phyloP scores from a whole-genome alignment of 768 basidiomycete species.

The Termitomyces sp. region DNA sequence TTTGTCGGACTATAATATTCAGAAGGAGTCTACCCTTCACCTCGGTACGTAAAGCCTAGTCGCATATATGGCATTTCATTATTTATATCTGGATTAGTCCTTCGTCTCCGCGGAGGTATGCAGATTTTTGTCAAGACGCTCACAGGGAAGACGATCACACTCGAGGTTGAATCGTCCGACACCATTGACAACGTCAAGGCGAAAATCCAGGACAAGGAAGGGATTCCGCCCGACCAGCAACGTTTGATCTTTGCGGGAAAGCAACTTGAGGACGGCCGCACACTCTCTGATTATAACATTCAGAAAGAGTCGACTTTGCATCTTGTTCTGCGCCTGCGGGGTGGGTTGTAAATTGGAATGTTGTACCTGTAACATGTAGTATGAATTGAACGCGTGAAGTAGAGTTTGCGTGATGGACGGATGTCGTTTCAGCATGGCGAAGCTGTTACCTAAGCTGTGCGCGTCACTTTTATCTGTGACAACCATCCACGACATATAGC shows the following conservation, averaged over 20 bases:
- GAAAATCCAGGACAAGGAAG: conserved; percentile 18
- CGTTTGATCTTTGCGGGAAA: conserved; percentile 17
- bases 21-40: conserved; percentile 64
- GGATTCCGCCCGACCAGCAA: conserved; percentile 17
- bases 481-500: conserved; percentile 8
- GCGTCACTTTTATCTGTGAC: conserved; percentile 16
- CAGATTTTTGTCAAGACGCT: conserved; percentile 20
- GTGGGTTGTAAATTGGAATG: conserved; percentile 22
- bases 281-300: conserved; percentile 18
- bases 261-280: conserved; percentile 17
- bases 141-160: conserved; percentile 16
- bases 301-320: conserved; percentile 18
- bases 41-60: conserved; percentile 14
- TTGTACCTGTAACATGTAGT: conserved; percentile 3
- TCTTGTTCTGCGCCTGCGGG: conserved; percentile 30
- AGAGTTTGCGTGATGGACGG: conserved; percentile 9
- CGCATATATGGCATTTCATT: neutral
- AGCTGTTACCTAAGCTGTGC: conserved; percentile 19
- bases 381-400: neutral
- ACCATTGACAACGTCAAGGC: conserved; percentile 18
- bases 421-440: conserved; percentile 9
- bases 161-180: conserved; percentile 18
- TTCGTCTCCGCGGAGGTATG: conserved; percentile 28
- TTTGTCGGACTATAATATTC: conserved; percentile 31
- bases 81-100: conserved; percentile 11